phyloP scores from a whole-genome alignment of 768 basidiomycete species.

The Cubamyces lactineus region DNA sequence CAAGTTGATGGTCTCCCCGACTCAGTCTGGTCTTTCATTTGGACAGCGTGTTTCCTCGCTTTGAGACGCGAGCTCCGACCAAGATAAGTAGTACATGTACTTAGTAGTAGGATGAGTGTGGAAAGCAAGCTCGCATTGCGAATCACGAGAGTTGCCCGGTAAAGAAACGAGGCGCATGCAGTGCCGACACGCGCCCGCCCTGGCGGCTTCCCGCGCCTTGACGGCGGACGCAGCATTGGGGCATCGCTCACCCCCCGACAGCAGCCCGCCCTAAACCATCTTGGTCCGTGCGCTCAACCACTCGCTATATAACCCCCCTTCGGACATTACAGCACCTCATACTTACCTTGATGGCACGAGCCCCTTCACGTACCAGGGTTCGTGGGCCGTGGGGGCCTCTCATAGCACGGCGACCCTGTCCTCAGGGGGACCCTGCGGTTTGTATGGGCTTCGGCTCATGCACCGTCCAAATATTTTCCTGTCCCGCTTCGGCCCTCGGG shows the following conservation, averaged over 20 bases:
- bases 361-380: conserved; percentile 29
- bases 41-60: too few relatives aligned
- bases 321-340: conserved; percentile 19
- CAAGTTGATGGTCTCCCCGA: neutral
- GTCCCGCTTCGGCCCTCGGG: conserved; percentile 33
- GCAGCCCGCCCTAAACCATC: conserved; percentile 17
- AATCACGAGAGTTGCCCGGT: conserved; percentile 1
- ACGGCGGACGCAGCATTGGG: too few relatives aligned
- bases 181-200: conserved; percentile 1
- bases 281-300: conserved; percentile 26
- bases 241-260: neutral
- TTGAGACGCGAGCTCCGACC: too few relatives aligned
- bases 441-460: conserved; percentile 46
- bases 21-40: neutral
- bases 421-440: conserved; percentile 47
- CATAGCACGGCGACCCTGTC: conserved; percentile 56
- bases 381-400: conserved; percentile 29
- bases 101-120: too few relatives aligned
- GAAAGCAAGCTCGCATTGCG: neutral
- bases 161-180: conserved; percentile 3
- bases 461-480: conserved; percentile 38
- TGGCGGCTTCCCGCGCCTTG: neutral
- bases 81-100: neutral
- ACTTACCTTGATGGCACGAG: conserved; percentile 34
- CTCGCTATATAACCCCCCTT: conserved; percentile 7